Evolutionary conservation across 1,284 basidiomycete genomes (phyloP).

Genomic region (Boletellus dicymbophilus): DNA sequence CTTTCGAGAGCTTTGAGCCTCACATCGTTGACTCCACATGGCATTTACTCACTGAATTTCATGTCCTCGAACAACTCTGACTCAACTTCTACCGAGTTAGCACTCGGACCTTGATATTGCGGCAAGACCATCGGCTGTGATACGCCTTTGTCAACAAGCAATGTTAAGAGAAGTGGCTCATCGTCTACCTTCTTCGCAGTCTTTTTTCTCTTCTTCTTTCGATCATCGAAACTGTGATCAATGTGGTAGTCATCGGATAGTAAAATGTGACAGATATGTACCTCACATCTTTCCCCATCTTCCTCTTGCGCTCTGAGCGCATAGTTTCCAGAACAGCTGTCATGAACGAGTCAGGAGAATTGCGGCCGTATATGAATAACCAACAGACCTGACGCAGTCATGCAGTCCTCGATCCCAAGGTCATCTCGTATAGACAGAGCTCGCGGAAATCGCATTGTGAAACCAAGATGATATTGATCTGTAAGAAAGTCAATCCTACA

Average conservation of each 20-base stretch:
- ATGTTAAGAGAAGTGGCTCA: background rate
- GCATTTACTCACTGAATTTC: conserved; percentile 69
- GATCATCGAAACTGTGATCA: conserved; percentile 42
- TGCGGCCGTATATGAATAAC: background rate
- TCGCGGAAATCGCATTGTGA: conserved; percentile 88
- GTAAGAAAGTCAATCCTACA: background rate
- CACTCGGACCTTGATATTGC: conserved; percentile 62
- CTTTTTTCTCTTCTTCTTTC: conserved; percentile 66
- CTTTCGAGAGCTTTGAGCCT: conserved; percentile 38
- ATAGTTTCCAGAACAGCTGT: conserved; percentile 56
- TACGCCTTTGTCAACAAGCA: background rate
- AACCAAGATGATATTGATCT: conserved; percentile 75
- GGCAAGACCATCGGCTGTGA: conserved; percentile 60
- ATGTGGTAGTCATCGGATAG: background rate
- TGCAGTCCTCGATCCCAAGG: conserved; percentile 65
- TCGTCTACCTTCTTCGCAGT: conserved; percentile 53
- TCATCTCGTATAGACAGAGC: conserved; percentile 81
- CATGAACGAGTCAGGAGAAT: conserved; percentile 4
- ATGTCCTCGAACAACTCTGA: conserved; percentile 70
- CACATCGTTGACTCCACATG: background rate
- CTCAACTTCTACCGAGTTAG: conserved; percentile 59
- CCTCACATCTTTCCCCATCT: conserved; percentile 62
- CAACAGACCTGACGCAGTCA: conserved; percentile 61
- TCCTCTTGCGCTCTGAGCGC: conserved; percentile 67
- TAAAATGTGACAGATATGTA: conserved; percentile 26